Evolutionary conservation across 2,329 filamentous ascomycete genomes (phyloP).

Genomic region (Aspergillus unguis): DNA sequence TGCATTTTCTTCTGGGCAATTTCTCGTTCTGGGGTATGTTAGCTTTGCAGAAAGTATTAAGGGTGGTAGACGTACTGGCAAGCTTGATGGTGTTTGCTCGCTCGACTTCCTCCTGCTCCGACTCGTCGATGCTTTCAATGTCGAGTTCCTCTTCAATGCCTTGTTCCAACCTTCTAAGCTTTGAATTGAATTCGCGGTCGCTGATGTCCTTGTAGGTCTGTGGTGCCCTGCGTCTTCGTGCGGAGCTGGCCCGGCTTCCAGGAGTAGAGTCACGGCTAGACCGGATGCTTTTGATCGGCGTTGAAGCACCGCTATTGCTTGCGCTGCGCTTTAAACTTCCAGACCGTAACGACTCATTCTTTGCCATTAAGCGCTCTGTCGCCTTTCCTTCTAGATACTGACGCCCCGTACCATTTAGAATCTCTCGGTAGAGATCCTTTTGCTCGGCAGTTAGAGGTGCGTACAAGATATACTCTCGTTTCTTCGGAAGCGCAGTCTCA

Average conservation of each 20-base stretch:
- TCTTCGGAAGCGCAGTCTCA: constrained; percentile 85
- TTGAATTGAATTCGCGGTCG: constrained; percentile 79
- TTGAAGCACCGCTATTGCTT: constrained; percentile 41
- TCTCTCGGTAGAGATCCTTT: constrained; percentile 83
- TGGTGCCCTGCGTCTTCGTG: constrained; percentile 50
- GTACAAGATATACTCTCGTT: constrained; percentile 93
- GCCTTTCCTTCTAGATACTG: constrained; percentile 51
- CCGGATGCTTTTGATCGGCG: constrained; percentile 68
- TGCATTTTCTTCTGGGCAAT: constrained; percentile 89
- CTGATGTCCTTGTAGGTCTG: constrained; percentile 68
- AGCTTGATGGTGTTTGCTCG: constrained; percentile 67
- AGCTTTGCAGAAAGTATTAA: neutral
- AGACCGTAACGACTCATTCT: constrained; percentile 37
- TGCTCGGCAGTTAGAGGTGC: constrained; percentile 89
- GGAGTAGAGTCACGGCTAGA: constrained; percentile 75
- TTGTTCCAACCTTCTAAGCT: constrained; percentile 47
- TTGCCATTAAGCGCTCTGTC: constrained; percentile 46
- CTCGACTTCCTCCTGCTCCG: constrained; percentile 61
- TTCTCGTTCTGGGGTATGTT: constrained; percentile 61
- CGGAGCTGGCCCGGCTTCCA: constrained; percentile 49
- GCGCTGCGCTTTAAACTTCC: constrained; percentile 59
- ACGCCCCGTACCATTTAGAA: constrained; percentile 70
- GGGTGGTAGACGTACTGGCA: constrained; percentile 58
- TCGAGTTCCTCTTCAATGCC: constrained; percentile 60
- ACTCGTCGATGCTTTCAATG: constrained; percentile 39